These are phyloP conservation scores for Salix arbutifolia DNA, from an alignment of 345 rosid species.

Conservation along the genomic window DNA sequence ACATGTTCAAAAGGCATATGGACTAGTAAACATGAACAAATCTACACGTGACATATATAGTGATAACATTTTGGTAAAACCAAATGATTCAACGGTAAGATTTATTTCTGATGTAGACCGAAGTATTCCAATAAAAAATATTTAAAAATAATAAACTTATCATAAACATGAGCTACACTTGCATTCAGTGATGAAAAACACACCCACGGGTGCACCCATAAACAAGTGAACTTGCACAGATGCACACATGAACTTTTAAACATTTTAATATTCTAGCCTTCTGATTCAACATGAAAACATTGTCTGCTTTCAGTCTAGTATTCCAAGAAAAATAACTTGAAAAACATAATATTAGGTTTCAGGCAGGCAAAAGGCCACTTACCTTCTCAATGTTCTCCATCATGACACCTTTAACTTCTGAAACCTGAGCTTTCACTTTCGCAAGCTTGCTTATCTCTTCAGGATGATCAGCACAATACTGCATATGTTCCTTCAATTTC, in stretches of 20 bases:
- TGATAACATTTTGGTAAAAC: background rate
- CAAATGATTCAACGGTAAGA: background rate
- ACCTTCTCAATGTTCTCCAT: slow-evolving; percentile 99
- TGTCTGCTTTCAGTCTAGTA: background rate
- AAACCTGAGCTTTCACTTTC: slow-evolving; percentile 91
- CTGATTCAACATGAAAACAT: background rate
- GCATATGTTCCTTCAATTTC: slow-evolving; percentile 89
- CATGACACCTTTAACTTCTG: slow-evolving; percentile 98
- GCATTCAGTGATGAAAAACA: background rate
- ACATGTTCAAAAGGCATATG: background rate
- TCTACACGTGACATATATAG: background rate
- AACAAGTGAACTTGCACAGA: background rate
- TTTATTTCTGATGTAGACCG: background rate
- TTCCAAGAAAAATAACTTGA: background rate
- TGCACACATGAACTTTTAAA: background rate
- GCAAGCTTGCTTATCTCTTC: slow-evolving; percentile 94
- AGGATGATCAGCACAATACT: slow-evolving; percentile 84
- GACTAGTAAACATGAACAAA: background rate
- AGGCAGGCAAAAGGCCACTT: background rate
- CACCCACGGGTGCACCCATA: background rate
- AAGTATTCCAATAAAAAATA: background rate
- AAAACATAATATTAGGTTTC: background rate
- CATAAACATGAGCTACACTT: background rate
- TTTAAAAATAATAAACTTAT: background rate
- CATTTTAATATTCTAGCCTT: background rate